phyloP scores from a whole-genome alignment of 345 rosid species.

The Corymbia maculata region DNA sequence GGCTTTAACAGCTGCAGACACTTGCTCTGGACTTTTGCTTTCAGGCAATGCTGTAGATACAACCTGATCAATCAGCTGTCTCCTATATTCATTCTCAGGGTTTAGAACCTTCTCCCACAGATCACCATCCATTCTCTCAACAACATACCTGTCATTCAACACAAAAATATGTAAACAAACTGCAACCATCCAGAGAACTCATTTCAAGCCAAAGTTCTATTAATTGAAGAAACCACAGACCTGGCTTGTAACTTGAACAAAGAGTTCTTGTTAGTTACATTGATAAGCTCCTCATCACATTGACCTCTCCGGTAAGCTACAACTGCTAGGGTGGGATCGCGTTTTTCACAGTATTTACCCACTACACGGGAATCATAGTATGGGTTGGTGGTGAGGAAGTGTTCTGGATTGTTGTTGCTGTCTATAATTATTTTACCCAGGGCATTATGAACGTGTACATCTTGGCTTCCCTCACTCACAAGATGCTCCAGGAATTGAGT shows the following conservation, averaged over 20 bases:
- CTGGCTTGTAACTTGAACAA: conserved; percentile 97
- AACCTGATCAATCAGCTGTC: conserved; percentile 96
- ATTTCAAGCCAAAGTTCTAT: not conserved
- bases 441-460: conserved; percentile 98
- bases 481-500: conserved; percentile 99
- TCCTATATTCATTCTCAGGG: conserved; percentile 74
- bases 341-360: conserved; percentile 99
- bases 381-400: conserved; percentile 96
- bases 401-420: conserved; percentile 98
- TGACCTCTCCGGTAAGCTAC: conserved; percentile 97
- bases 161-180: conserved; percentile 2
- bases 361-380: conserved; percentile 96
- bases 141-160: conserved; percentile 67
- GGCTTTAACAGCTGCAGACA: conserved; percentile 46
- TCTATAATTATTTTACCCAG: conserved; percentile 98
- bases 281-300: conserved; percentile 94
- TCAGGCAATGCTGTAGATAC: conserved; percentile 87
- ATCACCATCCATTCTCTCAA: conserved; percentile 96
- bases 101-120: conserved; percentile 98
- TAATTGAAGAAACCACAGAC: conserved; percentile 22
- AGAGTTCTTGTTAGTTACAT: conserved; percentile 95
- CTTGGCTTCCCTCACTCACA: conserved; percentile 99
- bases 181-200: not conserved
- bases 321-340: conserved; percentile 98
- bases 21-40: conserved; percentile 48